These are phyloP conservation scores for Pichia sp. DNA, from an alignment of 1,139 yeast species.

Conservation along the genomic window DNA sequence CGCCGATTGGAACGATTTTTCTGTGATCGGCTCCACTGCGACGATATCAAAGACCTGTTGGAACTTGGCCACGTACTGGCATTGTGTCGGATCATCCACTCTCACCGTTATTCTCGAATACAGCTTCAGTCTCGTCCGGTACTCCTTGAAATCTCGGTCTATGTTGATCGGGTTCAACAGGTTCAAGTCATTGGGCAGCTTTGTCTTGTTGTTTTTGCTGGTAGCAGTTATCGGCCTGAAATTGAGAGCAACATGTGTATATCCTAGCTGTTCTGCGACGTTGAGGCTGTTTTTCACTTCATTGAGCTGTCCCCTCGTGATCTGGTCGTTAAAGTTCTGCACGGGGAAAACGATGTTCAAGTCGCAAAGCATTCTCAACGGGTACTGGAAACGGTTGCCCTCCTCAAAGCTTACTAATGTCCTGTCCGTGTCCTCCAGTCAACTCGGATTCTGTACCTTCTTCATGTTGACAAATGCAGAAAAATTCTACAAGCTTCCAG, in stretches of 20 bases:
- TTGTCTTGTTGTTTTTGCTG: constrained; percentile 24
- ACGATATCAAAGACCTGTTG: constrained; percentile 69
- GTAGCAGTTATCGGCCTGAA: constrained; percentile 54
- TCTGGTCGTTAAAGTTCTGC: constrained; percentile 40
- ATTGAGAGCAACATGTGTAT: constrained; percentile 70
- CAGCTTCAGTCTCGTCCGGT: constrained; percentile 45
- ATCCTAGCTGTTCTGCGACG: constrained; percentile 62
- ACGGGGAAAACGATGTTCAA: constrained; percentile 83
- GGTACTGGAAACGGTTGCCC: background rate
- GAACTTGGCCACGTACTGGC: constrained; percentile 62
- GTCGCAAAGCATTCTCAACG: constrained; percentile 51
- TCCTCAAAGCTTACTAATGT: background rate
- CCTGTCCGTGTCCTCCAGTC: too few relatives aligned
- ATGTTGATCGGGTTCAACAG: constrained; percentile 38
- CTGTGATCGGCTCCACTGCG: constrained; percentile 77
- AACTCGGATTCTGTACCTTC: background rate
- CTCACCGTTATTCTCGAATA: constrained; percentile 71
- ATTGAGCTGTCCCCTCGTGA: constrained; percentile 40
- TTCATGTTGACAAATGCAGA: background rate
- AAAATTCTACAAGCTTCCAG: background rate
- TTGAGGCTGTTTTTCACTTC: constrained; percentile 46
- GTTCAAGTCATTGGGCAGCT: constrained; percentile 46
- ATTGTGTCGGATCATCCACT: constrained; percentile 72
- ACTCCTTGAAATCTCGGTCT: constrained; percentile 27
- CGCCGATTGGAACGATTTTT: constrained; percentile 71